Conservation (phyloP, 805 yeast species). For the Candida glaebosa region DNA sequence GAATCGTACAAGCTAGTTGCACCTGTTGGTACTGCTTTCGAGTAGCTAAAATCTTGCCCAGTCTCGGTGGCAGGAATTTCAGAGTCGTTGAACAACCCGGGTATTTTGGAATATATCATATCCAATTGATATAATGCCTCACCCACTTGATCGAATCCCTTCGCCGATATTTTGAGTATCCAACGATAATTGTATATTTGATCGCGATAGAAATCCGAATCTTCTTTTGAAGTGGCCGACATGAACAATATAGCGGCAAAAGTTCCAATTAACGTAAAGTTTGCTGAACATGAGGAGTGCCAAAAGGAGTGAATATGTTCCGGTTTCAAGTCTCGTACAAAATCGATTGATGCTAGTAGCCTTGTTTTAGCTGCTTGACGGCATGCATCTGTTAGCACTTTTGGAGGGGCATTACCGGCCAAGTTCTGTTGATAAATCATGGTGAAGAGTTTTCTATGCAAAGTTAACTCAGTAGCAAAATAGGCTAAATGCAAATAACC, state of each 20-base stretch:
- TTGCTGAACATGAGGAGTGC: conserved; percentile 79
- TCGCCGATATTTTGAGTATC: conserved; percentile 69
- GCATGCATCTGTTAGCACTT: conserved; percentile 53
- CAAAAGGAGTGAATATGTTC: conserved; percentile 88
- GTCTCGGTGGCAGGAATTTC: conserved; percentile 26
- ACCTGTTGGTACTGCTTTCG: conserved; percentile 23
- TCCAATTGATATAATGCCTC: conserved; percentile 71
- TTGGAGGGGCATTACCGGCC: conserved; percentile 32
- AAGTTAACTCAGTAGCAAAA: conserved; percentile 83
- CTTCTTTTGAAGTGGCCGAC: conserved; percentile 61
- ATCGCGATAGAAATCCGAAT: conserved; percentile 59
- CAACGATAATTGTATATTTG: conserved; percentile 74
- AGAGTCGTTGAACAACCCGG: conserved; percentile 53
- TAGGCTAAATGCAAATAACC: conserved; percentile 81
- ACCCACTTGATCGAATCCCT: conserved; percentile 75
- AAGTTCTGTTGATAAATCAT: conserved; percentile 38
- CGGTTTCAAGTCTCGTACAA: conserved; percentile 67
- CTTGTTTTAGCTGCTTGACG: conserved; percentile 83
- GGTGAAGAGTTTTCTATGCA: conserved; percentile 74
- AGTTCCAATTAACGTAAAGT: conserved; percentile 78
- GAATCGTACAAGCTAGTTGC: conserved; percentile 23
- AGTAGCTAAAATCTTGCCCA: background rate
- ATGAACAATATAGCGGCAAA: conserved; percentile 80
- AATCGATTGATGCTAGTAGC: conserved; percentile 75
- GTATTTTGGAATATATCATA: conserved; percentile 68